Percentiles rank a stretch among this genome's conserved stretches.
Evolutionary conservation across 2,329 filamentous ascomycete genomes (phyloP).

Genomic region (Cryphonectria nitschkei): DNA sequence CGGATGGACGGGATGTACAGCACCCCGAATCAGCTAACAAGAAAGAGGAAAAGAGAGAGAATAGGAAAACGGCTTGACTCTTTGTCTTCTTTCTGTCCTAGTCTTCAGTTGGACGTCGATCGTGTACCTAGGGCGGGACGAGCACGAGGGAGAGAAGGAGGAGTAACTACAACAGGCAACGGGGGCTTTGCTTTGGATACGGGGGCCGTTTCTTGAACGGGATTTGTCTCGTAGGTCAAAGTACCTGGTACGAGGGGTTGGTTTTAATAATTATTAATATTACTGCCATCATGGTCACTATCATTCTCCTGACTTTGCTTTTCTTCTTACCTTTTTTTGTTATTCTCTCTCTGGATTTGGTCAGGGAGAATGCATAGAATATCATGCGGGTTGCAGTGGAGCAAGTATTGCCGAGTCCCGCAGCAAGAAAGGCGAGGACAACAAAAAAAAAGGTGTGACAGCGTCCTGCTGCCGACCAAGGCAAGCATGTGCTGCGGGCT

Average conservation of each 20-base stretch:
- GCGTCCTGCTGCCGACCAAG: neutral
- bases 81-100: neutral
- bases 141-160: neutral
- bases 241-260: neutral
- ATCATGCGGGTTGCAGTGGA: neutral
- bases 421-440: neutral
- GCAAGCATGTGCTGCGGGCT: conserved; percentile 4
- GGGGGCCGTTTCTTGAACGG: neutral
- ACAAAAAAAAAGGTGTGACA: neutral
- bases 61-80: neutral
- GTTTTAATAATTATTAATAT: neutral
- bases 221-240: neutral
- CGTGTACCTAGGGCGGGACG: neutral
- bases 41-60: too few species aligned
- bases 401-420: neutral
- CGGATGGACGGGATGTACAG: too few species aligned
- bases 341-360: too few species aligned
- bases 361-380: too few species aligned
- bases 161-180: conserved; percentile 6
- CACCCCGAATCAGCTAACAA: too few species aligned
- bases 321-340: neutral
- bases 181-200: neutral
- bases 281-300: too few species aligned
- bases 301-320: neutral
- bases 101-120: neutral